Evolutionary conservation across 208 protist species (phyloP), one percentile per base, ranked within the genome.

Genomic region (Acanthamoeba healyi): DNA sequence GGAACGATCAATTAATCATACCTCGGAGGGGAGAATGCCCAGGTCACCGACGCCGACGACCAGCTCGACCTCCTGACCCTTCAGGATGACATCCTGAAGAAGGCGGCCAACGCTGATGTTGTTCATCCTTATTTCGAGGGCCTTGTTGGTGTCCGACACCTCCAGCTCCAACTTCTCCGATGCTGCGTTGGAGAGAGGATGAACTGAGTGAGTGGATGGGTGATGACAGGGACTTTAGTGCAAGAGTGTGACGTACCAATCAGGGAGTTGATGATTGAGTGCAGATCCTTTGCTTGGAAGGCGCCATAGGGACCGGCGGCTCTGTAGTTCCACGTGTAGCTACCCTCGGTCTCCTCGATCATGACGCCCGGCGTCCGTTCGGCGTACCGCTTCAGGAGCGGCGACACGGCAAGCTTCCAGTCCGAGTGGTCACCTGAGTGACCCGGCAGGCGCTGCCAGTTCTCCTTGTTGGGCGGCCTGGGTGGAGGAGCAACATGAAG

Each of bases 281-380:
- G 44, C 40, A 86, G 77, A 22, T 86, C 77, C 46, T 58, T 86
- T 4, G 77, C 77, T n/a, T 86, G 77, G 77, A 86, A 86, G 24
- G 77, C 40, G 26, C 77, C 77, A 26, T 86, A 86, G 44, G 77
- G 77, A 12, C 77, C 77, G 46, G 77, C 77, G 29, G 77, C 77
- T 34, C 84, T 67, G 84, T 91, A 91, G 42, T 91, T 63, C 84
- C 84, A 91, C 32, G 84, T 91, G 84, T 36, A 70, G 56, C 56
- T 91, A 0, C 49, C 12, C 38, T 91, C 56, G 32, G 49, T 91
- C 34, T 91, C 84, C 42, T 91, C 84, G 26, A 91, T 44, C 49
- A 63, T 63, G 17, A 63, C 58, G 46, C 84, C 84, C 34, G 84
- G 84, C 0, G 84, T 91, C 14, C 84, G 44, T 15, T 91, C 84